phyloP scores from a whole-genome alignment of 2,329 filamentous ascomycete genomes.

The Pestalotiopsis fici region DNA sequence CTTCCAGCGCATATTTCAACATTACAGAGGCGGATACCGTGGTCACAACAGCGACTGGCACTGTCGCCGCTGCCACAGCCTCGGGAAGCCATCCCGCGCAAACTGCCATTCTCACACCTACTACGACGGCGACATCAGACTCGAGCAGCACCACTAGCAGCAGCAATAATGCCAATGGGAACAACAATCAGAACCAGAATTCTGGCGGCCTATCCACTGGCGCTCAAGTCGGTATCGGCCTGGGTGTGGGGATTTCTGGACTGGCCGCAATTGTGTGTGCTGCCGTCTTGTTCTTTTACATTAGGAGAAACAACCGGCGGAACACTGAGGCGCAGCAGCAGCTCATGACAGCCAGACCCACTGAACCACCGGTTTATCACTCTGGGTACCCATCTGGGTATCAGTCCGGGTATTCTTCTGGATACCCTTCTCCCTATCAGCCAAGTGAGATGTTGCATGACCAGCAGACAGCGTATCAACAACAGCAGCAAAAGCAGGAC shows the following conservation, averaged over 20 bases:
- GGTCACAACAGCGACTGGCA: too few species aligned
- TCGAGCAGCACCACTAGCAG: neutral
- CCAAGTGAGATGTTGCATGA: neutral
- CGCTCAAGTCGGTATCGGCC: neutral
- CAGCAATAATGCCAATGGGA: neutral
- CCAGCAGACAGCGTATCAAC: neutral
- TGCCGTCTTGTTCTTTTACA: neutral
- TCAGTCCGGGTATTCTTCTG: neutral
- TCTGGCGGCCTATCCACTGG: neutral
- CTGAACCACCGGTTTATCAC: neutral
- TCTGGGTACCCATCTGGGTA: neutral
- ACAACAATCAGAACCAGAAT: neutral
- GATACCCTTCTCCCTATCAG: neutral
- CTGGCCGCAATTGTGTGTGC: neutral
- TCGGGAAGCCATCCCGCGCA: neutral
- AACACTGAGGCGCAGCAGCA: neutral
- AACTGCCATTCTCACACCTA: too few species aligned
- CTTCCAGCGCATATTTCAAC: too few species aligned
- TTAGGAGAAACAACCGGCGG: neutral
- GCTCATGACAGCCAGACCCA: neutral
- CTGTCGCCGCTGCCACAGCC: neutral
- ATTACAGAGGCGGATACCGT: too few species aligned
- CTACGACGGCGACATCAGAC: neutral
- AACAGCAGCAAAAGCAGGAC: neutral
- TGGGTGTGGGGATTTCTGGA: neutral